Base-by-base conservation (phyloP, 768 basidiomycete genomes). In the Collybia sordida region DNA sequence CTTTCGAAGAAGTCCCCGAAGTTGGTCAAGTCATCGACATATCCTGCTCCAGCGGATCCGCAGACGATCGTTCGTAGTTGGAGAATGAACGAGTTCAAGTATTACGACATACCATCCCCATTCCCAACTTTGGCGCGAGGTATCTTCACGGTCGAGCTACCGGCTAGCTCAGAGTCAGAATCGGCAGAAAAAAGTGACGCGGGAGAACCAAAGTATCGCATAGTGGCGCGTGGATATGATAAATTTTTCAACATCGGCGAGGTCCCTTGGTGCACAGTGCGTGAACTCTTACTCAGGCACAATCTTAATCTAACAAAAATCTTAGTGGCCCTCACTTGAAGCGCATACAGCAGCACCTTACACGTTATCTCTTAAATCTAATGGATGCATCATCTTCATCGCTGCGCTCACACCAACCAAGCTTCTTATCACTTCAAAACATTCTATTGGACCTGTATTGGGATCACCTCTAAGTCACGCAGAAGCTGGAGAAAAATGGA, bases 181-280 rank as follows among this genome's bases (percentile, higher is more conserved):
- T 56, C 39, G 9, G 52, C 47, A 15, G 50, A 55, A 5, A 55
- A 34, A 12, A 56, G 45, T 12, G 49, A 18, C 25, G 35, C 44
- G 22, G 51, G 45, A 1, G 60, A 65, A 37, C 65, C 61, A 34
- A 69, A 65, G 37, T 63, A 75, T 51, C 72, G 85, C 49, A 94
- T 99, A 49, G 84, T 97, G 1, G 88, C 81, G 0, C 74, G 97
- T 40, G 97, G 96, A 0, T 98, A 99, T 64, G 97, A 98, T 74
- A 99, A 99, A 72, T 98, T 99, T 69, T 98, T 98, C 76, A 98
- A 97, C 63, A 91, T 97, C 24, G 91, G 86, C 3, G 97, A 99
- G 66, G 93, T 98, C 4, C 90, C 88, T 2, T 98, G 95, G 93
- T 95, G 88, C 0, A 84, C 85, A 49, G 96, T 96, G 62, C 58